phyloP scores from a whole-genome alignment of 1,284 basidiomycete genomes.

The Rhodotorula sp. region DNA sequence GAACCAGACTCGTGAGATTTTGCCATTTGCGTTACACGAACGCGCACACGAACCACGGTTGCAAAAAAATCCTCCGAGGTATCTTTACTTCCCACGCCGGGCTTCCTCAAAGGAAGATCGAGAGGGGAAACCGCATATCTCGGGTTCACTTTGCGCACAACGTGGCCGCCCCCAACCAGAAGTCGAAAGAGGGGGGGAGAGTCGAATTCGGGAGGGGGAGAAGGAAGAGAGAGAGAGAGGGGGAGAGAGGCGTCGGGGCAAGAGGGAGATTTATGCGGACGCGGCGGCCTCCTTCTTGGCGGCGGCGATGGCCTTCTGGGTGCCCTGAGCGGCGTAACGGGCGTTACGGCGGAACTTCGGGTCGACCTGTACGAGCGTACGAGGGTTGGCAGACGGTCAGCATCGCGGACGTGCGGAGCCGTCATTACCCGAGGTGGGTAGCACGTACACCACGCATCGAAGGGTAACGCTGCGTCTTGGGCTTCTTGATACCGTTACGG shows the following conservation, averaged over 20 bases:
- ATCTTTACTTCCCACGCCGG: too few relatives aligned
- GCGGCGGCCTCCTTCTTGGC: constrained; percentile 6
- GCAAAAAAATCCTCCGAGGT: too few relatives aligned
- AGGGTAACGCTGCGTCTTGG: constrained; percentile 70
- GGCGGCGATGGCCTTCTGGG: constrained; percentile 46
- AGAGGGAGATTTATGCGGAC: not conserved
- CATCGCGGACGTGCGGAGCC: constrained; percentile 9
- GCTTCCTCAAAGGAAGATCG: too few relatives aligned
- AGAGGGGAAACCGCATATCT: too few relatives aligned
- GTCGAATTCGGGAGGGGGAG: not conserved
- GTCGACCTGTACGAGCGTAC: constrained; percentile 62
- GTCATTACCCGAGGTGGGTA: too few relatives aligned
- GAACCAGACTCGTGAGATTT: not conserved
- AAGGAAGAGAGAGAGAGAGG: not conserved
- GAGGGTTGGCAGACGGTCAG: not conserved
- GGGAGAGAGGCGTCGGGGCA: too few relatives aligned
- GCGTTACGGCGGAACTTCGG: constrained; percentile 89
- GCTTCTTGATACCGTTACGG: constrained; percentile 91
- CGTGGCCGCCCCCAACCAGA: not conserved
- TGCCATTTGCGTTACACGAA: constrained; percentile 7
- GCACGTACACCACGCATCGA: constrained; percentile 81
- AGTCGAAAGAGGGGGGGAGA: not conserved
- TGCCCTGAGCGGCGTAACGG: constrained; percentile 70
- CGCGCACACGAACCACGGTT: not conserved
- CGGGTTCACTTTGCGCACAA: too few relatives aligned